Evolutionary conservation across 2,329 filamentous ascomycete species (phyloP).

Genomic region (Calonectria pseudoturangicola): DNA sequence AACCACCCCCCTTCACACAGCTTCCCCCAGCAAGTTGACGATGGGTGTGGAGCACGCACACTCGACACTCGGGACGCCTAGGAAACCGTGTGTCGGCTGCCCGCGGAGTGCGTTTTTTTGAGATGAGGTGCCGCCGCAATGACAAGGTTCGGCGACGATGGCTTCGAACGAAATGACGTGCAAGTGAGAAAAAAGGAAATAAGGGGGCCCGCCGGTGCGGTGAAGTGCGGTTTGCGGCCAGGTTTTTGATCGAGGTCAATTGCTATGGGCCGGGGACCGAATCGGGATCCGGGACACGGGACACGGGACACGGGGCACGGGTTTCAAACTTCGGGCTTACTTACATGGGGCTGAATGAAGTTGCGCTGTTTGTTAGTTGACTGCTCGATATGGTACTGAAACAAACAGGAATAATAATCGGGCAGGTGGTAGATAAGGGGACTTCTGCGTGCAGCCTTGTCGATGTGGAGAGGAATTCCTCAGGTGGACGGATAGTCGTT

Average conservation of each 20-base stretch:
- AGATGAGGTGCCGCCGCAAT: conserved; percentile 8
- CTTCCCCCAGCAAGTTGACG: conserved; percentile 17
- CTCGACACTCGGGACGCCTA: conserved; percentile 21
- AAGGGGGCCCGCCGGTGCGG: neutral
- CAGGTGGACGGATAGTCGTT: conserved; percentile 12
- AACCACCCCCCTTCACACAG: conserved; percentile 22
- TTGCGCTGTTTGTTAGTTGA: neutral
- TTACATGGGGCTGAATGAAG: conserved; percentile 11
- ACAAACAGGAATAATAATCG: neutral
- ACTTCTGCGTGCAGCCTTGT: neutral
- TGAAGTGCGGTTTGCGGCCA: neutral
- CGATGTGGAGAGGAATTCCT: conserved; percentile 1
- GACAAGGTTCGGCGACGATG: conserved; percentile 1
- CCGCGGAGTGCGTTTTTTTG: conserved; percentile 32
- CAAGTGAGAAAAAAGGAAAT: neutral
- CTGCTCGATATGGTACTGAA: neutral
- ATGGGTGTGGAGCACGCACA: conserved; percentile 12
- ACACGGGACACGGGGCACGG: conserved; percentile 12
- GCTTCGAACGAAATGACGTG: neutral
- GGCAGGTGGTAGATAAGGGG: neutral
- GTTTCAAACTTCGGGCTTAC: conserved; percentile 15
- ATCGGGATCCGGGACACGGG: conserved; percentile 30
- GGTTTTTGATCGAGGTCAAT: neutral
- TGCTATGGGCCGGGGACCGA: conserved; percentile 25
- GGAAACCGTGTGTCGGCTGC: conserved; percentile 14